Base-by-base conservation (phyloP, 306 rosid genomes). In the Trichosanthes cucumerina region DNA sequence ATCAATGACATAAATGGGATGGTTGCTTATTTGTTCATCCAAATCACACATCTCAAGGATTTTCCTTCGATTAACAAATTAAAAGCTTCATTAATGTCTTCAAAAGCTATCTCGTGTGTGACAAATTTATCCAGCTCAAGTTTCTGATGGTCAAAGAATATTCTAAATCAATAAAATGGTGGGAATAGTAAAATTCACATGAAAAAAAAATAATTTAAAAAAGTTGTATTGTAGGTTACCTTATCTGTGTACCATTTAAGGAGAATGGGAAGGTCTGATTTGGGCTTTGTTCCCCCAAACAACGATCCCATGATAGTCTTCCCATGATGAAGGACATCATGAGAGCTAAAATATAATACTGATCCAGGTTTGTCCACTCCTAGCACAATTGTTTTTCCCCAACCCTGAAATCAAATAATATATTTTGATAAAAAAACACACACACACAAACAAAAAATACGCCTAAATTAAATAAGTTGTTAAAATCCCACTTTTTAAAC, bases 331-430 rank as follows among this genome's bases (percentile, higher is more conserved):
- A 94, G 95, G 59, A 94, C 82, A 5, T 83, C 97, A 54, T 0
- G 1, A 28, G 90, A 78, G 18, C 65, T 81, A 19, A 94, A 58
- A 71, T 47, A 87, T 84, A 95, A 56, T 57, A 5, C 41, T 12
- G 97, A 74, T 54, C 87, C 95, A 62, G 92, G 88, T 82, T 80
- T 86, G 81, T 88, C 96, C 80, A 89, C 92, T 44, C 96, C 98
- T 75, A 94, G 34, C 26, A 94, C 87, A 41, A 94, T 34, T 26
- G 97, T 89, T 86, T 92, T 88, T 2, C 98, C 98, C 98, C 98
- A 95, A 59, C 97, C 98, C 98, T 90, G 73, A 62, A 68, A 21
- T 16, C 75, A n/a, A 77, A 28, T 58, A 63, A 44, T 60, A 63
- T 36, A 10, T 18, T 43, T 50, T 1, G 7, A 50, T 43, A 8